Base-by-base conservation (phyloP, 2,329 filamentous ascomycete species). In the Didymella segeticola region DNA sequence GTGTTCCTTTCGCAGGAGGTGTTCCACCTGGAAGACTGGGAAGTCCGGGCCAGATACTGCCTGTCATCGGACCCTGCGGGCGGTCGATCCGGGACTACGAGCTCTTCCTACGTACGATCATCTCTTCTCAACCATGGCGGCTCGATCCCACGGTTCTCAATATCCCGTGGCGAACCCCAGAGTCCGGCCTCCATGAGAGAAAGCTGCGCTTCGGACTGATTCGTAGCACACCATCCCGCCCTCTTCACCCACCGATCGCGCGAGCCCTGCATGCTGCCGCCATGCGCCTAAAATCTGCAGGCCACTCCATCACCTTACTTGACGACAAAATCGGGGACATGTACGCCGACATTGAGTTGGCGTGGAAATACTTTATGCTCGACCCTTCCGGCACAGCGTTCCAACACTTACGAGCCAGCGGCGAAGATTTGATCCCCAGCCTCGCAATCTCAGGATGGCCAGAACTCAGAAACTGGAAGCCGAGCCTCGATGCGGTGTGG, bases 201-300 rank as follows among this genome's bases (percentile, higher is more conserved):
- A 68, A 37, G 8, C 57, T 85, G 3, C 75, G 73, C 0, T 79
- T 86, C 31, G 83, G 83, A 0, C 57, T 85, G 1, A 62, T 83
- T 10, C 52, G 76, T 2, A 79, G 80, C 37, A 80, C 83, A 57
- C 69, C 76, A 0, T 67, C 78, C 1, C 79, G 79, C 25, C 81
- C 80, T 0, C 68, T 84, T 0, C 81, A 83, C 20, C 82, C 83
- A 0, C 79, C 82, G 0, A 76, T 85, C 1, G 75, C 72, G 1
- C 73, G 80, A 2, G 73, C 79, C 1, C 55, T 85, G 1, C 69
- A 78, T 5, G 68, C 62, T 0, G 80, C 79, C 0, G 68, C 76
- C 0, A 66, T 68, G 0, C 62, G 60, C 0, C 63, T 86, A 3
- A 62, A 71, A 27, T 67, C 62, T 0, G 75, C 76, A 0, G 83